Percentiles rank a stretch among this genome's conserved stretches.
phyloP scores from a whole-genome alignment of 257 asterid species.

The Phtheirospermum japonicum region DNA sequence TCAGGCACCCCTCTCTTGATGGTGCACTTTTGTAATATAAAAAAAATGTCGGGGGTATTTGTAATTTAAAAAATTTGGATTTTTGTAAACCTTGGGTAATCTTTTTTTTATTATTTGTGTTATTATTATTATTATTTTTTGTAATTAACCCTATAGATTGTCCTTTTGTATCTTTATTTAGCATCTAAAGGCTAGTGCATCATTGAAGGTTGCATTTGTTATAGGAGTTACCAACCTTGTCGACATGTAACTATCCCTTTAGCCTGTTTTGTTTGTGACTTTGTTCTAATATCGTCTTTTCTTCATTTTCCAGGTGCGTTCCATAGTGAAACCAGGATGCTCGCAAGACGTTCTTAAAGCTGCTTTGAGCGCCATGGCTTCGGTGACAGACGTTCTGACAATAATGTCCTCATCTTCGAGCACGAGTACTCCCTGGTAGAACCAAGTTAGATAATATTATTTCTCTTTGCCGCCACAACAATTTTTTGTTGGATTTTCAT shows the following conservation, averaged over 20 bases:
- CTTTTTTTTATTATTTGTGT: too few relatives aligned
- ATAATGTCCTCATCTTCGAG: conserved; percentile 35
- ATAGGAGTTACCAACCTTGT: too few relatives aligned
- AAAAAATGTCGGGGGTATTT: conserved; percentile 55
- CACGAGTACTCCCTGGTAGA: conserved; percentile 25
- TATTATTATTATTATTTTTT: too few relatives aligned
- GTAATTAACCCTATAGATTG: too few relatives aligned
- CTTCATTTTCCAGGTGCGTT: conserved; percentile 58
- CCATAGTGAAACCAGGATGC: conserved; percentile 96
- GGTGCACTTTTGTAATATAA: conserved; percentile 23
- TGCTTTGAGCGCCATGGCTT: conserved; percentile 90
- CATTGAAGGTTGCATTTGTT: neutral
- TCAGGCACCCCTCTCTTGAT: too few relatives aligned
- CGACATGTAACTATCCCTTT: neutral
- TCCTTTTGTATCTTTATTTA: too few relatives aligned
- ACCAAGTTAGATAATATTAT: too few relatives aligned
- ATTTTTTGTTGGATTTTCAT: too few relatives aligned
- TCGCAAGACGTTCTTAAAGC: conserved; percentile 93
- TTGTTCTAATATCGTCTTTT: neutral
- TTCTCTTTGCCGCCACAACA: too few relatives aligned
- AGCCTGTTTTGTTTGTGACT: neutral
- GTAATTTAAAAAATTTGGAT: too few relatives aligned
- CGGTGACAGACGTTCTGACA: conserved; percentile 73
- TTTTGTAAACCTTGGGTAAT: too few relatives aligned
- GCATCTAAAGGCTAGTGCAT: neutral